Conservation (phyloP, 257 asterid genomes). For the Solanum tacnaense region DNA sequence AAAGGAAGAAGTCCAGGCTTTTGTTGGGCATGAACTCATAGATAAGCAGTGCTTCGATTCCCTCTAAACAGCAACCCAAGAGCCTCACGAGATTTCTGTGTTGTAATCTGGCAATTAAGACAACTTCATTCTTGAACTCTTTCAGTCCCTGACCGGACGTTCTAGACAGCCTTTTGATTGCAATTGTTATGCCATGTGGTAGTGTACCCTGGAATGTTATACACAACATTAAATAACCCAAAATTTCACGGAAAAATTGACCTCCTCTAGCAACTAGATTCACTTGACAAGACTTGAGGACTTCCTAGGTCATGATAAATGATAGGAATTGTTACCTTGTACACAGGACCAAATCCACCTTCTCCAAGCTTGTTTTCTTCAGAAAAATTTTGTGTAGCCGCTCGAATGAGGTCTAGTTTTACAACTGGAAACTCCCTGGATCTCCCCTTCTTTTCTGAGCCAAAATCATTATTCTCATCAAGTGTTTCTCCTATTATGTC, state of each 20-base stretch:
- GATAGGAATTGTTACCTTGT: neutral
- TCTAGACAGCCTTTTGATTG: neutral
- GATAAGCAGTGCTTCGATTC: neutral
- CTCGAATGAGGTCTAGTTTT: neutral
- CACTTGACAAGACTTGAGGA: neutral
- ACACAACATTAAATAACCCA: neutral
- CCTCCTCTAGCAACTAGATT: neutral
- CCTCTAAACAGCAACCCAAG: neutral
- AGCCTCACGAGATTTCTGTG: conserved; percentile 2
- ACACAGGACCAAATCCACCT: conserved; percentile 6
- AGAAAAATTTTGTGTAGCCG: neutral
- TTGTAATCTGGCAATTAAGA: neutral
- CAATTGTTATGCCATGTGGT: neutral
- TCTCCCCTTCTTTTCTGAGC: neutral
- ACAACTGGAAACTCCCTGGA: neutral
- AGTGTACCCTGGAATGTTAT: neutral
- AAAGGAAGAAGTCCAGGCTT: neutral
- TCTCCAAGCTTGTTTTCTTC: neutral
- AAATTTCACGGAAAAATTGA: too few relatives aligned
- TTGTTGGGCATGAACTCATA: conserved; percentile 1
- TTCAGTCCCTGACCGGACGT: neutral
- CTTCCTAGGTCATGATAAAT: neutral
- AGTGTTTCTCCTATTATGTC: neutral
- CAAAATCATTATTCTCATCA: neutral
- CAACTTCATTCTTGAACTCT: conserved; percentile 3